Evolutionary conservation across 768 basidiomycete genomes (phyloP).

Genomic region (Chalciporus sphaerocephalus): DNA sequence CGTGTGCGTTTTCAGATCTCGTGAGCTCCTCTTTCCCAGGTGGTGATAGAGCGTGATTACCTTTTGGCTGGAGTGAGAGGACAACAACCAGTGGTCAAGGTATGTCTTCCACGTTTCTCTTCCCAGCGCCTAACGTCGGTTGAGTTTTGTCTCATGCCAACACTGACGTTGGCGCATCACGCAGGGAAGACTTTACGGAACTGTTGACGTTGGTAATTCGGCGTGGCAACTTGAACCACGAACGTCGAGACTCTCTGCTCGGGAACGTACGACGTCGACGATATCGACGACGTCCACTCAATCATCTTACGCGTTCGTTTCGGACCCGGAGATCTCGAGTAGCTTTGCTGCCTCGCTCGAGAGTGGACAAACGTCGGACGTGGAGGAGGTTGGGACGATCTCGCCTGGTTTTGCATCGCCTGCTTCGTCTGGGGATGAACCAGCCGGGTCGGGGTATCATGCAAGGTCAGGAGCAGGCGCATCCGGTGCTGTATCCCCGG

Average conservation of each 20-base stretch:
- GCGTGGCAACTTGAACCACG: slow-evolving; percentile 81
- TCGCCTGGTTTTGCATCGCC: slow-evolving; percentile 65
- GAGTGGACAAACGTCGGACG: slow-evolving; percentile 66
- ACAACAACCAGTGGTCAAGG: slow-evolving; percentile 70
- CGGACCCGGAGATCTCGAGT: slow-evolving; percentile 82
- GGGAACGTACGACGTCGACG: slow-evolving; percentile 74
- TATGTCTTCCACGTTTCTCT: slow-evolving; percentile 28
- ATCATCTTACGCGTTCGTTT: slow-evolving; percentile 77
- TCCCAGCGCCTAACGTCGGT: background rate
- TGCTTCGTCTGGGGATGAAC: slow-evolving; percentile 54
- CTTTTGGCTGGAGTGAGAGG: slow-evolving; percentile 72
- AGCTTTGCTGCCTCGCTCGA: slow-evolving; percentile 81
- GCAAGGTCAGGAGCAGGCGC: slow-evolving; percentile 25
- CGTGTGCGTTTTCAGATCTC: too few relatives aligned
- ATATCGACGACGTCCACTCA: slow-evolving; percentile 72
- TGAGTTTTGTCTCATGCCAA: too few relatives aligned
- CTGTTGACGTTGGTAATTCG: slow-evolving; percentile 60
- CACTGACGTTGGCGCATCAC: background rate
- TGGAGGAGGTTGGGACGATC: slow-evolving; percentile 52
- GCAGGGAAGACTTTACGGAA: slow-evolving; percentile 72
- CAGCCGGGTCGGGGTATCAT: slow-evolving; percentile 18
- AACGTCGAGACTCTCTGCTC: slow-evolving; percentile 42
- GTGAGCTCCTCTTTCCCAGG: slow-evolving; percentile 37
- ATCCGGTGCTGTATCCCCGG: slow-evolving; percentile 58
- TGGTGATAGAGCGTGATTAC: slow-evolving; percentile 65